Evolutionary conservation across 495 filamentous ascomycete genomes (phyloP).

Genomic region (Thermochaetoides thermophila): DNA sequence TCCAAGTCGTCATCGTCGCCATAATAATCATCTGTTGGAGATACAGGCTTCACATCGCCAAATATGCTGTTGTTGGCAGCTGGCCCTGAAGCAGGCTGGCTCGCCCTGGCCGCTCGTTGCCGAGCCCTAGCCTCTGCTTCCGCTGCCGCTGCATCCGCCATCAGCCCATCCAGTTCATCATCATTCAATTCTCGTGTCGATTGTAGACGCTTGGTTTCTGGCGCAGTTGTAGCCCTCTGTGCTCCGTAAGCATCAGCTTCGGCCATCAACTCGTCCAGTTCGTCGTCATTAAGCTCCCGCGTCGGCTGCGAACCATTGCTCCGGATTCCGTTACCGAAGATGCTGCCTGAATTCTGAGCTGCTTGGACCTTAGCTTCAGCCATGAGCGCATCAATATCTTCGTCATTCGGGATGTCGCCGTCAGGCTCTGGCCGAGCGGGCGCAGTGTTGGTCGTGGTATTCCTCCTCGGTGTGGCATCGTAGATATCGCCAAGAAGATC

Average conservation of each 20-base stretch:
- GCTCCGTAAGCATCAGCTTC: constrained; percentile 33
- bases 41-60: constrained; percentile 9
- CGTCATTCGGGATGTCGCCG: constrained; percentile 28
- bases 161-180: constrained; percentile 38
- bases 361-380: constrained; percentile 27
- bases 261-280: constrained; percentile 38
- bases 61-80: constrained; percentile 7
- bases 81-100: neutral
- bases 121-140: constrained; percentile 5
- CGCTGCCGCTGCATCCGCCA: constrained; percentile 35
- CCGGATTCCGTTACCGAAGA: constrained; percentile 18
- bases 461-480: constrained; percentile 21
- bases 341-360: constrained; percentile 7
- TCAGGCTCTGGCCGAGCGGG: neutral
- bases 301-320: constrained; percentile 1
- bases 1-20: constrained; percentile 28
- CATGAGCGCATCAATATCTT: constrained; percentile 37
- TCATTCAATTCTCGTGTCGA: constrained; percentile 21
- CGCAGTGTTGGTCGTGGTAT: constrained; percentile 5
- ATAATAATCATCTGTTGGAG: neutral
- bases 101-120: neutral
- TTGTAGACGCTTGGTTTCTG: constrained; percentile 1
- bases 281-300: constrained; percentile 29
- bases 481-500: constrained; percentile 28
- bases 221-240: too few relatives aligned